Evolutionary conservation across 2,329 filamentous ascomycete species (phyloP), one percentile per base, ranked within the genome.

Genomic region (Cordyceps javanica): DNA sequence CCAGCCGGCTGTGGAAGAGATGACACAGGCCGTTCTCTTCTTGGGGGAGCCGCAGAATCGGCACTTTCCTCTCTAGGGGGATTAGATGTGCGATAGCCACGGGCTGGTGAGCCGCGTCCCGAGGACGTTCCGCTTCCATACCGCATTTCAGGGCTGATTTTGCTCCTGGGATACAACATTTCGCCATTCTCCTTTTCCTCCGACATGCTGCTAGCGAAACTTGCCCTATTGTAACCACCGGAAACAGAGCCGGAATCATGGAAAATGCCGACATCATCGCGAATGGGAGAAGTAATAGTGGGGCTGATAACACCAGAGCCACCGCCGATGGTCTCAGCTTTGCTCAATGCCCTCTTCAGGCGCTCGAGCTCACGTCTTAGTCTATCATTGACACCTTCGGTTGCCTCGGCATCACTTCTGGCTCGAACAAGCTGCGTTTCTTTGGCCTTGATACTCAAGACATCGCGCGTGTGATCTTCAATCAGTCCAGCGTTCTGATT

Each of bases 401-500:
- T 90, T 0, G 90, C 86, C 70, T 97, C 93, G 32, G 88, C 89
- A 67, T 99, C 94, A 63, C 89, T 91, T 56, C 92, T 83, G 11
- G 94, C 92, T 45, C 94, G 87, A 10, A 97, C 93, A 5, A 99
- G 82, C 67, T 99, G 94, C 3, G 94, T 97, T 72, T 99, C 94
- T 73, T 99, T 99, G 14, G 94, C 94, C 72, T 97, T 97, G 75
- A 99, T 95, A 65, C 91, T 94, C 42, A 99, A 79, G 0, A 97
- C 91, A 66, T 99, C 93, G 49, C 93, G 83, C 0, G 94, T 99
- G 70, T 97, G 93, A 66, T 97, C 93, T 73, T 99, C 94, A 60
- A 99, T 99, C 34, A 99, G 79, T 62, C 94, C 89, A 25, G 94
- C 94, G 67, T 99, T 99, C 70, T 97, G 91, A 66, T 96, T 95